phyloP scores from a whole-genome alignment of 495 filamentous ascomycete genomes.

The Annulohypoxylon maeteangense region DNA sequence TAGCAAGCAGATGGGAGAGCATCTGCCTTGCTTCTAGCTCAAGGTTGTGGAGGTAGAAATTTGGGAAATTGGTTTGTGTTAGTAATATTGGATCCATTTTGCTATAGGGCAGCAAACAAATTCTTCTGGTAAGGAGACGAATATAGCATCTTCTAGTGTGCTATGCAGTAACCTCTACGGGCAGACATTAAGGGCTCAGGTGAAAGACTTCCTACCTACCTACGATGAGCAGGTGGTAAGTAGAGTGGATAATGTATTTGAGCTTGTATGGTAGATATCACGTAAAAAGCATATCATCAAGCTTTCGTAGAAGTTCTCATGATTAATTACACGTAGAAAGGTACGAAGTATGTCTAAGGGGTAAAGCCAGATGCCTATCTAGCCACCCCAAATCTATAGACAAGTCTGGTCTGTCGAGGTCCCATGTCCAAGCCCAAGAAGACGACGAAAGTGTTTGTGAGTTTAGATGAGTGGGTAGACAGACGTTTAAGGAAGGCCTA shows the following conservation, averaged over 20 bases:
- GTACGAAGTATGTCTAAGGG: neutral
- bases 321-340: neutral
- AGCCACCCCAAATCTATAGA: neutral
- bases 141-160: too few species aligned
- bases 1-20: neutral
- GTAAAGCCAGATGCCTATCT: neutral
- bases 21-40: neutral
- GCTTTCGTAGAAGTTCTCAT: neutral
- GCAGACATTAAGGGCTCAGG: too few species aligned
- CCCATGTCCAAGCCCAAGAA: neutral
- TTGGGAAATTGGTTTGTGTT: too few species aligned
- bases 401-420: neutral
- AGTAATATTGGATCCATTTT: too few species aligned
- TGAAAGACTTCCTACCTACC: too few species aligned
- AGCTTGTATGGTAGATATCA: neutral
- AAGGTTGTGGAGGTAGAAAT: neutral
- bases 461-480: neutral
- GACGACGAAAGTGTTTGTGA: neutral
- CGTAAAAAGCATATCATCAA: neutral
- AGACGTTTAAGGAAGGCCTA: conserved; percentile 1
- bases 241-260: neutral
- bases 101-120: too few species aligned
- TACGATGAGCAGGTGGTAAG: too few species aligned
- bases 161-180: too few species aligned
- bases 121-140: too few species aligned